Evolutionary conservation across 192 early-diverging fungal genomes (phyloP).

Genomic region (Glomus cerebriforme): DNA sequence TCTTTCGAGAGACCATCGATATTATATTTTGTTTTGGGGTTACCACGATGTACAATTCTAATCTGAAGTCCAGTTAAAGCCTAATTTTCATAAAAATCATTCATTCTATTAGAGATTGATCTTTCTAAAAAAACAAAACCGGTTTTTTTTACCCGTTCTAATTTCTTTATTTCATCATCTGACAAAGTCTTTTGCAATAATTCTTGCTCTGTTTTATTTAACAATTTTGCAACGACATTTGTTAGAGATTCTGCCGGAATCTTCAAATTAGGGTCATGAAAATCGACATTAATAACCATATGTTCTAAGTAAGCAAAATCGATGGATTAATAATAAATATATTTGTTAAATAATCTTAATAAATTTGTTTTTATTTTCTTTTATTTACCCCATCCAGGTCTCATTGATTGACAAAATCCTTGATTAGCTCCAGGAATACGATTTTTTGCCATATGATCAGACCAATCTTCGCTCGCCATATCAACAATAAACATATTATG

Average conservation of each 20-base stretch:
- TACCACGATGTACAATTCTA: constrained; percentile 62
- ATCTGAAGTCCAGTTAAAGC: constrained; percentile 54
- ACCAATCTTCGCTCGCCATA: background rate
- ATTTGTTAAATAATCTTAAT: background rate
- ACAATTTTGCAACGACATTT: background rate
- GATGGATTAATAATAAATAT: too few relatives aligned
- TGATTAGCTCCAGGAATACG: background rate
- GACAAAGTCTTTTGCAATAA: background rate
- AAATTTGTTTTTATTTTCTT: background rate
- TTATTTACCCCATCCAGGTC: constrained; percentile 1
- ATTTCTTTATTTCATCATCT: background rate
- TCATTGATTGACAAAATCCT: background rate
- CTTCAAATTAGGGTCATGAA: background rate
- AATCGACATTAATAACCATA: background rate
- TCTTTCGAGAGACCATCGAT: constrained; percentile 65
- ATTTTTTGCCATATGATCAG: background rate
- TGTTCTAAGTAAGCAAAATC: background rate
- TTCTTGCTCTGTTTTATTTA: background rate
- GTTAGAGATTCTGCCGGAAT: background rate
- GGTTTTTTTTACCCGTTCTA: background rate
- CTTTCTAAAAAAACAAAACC: too few relatives aligned
- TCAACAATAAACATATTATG: background rate
- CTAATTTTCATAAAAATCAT: constrained; percentile 14
- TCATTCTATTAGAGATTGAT: too few relatives aligned
- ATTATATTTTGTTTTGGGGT: constrained; percentile 71